phyloP scores from a whole-genome alignment of 768 basidiomycete species.

The Trametes villosa region DNA sequence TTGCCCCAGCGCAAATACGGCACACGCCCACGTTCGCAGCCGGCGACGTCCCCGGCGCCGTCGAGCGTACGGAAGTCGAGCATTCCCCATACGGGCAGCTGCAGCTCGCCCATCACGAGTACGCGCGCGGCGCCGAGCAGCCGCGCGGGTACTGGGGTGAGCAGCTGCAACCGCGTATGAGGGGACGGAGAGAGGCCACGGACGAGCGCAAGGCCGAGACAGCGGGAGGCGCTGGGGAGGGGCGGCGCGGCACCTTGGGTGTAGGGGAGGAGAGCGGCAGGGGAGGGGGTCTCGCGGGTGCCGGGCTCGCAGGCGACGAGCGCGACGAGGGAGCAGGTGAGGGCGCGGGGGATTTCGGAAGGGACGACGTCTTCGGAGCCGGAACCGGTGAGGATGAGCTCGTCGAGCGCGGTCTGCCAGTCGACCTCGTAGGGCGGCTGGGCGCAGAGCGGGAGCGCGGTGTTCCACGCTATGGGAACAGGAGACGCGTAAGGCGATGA shows the following conservation, averaged over 20 bases:
- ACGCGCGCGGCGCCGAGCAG: slow-evolving; percentile 48
- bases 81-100: slow-evolving; percentile 87
- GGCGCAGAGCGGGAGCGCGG: slow-evolving; percentile 67
- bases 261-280: too few relatives aligned
- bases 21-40: slow-evolving; percentile 55
- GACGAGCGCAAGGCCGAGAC: slow-evolving; percentile 79
- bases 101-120: slow-evolving; percentile 86
- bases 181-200: slow-evolving; percentile 60
- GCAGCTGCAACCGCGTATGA: slow-evolving; percentile 63
- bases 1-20: slow-evolving; percentile 85
- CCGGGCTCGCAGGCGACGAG: slow-evolving; percentile 60
- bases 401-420: slow-evolving; percentile 57
- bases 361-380: slow-evolving; percentile 80
- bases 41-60: slow-evolving; percentile 54
- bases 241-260: slow-evolving; percentile 58
- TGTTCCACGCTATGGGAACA: slow-evolving; percentile 63
- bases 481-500: slow-evolving; percentile 20
- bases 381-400: slow-evolving; percentile 68
- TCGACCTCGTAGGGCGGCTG: slow-evolving; percentile 75
- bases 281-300: slow-evolving; percentile 45
- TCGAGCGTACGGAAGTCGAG: slow-evolving; percentile 62
- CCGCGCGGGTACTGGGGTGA: slow-evolving; percentile 71
- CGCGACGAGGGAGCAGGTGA: slow-evolving; percentile 83
- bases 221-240: slow-evolving; percentile 60
- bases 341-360: slow-evolving; percentile 67